Evolutionary conservation across 108 stramenopile species (phyloP).

Genomic region (Nitzschia palea): DNA sequence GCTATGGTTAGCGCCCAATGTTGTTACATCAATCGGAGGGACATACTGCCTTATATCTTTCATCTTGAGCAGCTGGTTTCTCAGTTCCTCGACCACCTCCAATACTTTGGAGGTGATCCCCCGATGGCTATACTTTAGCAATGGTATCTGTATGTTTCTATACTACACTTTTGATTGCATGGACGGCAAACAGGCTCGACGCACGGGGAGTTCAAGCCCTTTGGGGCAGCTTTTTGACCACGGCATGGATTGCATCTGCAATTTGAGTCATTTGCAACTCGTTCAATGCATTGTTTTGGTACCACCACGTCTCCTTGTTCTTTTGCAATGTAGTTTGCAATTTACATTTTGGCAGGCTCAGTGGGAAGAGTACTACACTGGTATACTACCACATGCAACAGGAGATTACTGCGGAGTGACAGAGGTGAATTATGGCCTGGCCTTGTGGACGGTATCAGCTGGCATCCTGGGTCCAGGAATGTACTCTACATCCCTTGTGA

Average conservation of each 20-base stretch:
- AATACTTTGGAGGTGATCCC: constrained; percentile 40
- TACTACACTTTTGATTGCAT: constrained; percentile 86
- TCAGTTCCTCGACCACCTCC: constrained; percentile 35
- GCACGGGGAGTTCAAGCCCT: constrained; percentile 66
- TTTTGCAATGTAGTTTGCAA: constrained; percentile 70
- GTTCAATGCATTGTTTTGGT: constrained; percentile 47
- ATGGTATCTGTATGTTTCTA: constrained; percentile 56
- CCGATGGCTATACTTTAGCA: constrained; percentile 57
- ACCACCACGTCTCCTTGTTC: constrained; percentile 48
- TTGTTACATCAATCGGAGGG: constrained; percentile 84
- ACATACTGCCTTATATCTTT: constrained; percentile 62
- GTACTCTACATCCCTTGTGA: not conserved
- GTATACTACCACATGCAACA: constrained; percentile 71
- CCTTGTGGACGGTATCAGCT: constrained; percentile 2
- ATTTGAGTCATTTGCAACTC: constrained; percentile 58
- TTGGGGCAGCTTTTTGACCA: constrained; percentile 97
- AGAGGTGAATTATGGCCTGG: constrained; percentile 68
- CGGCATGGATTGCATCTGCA: constrained; percentile 93
- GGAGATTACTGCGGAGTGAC: constrained; percentile 77
- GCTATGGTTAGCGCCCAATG: constrained; percentile 87
- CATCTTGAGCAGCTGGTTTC: constrained; percentile 35
- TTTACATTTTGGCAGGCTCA: constrained; percentile 91
- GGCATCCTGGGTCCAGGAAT: constrained; percentile 10
- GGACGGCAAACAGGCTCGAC: constrained; percentile 88
- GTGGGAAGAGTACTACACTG: constrained; percentile 96